Base-by-base conservation (phyloP, 768 basidiomycete genomes). In the Suillus occidentalis region DNA sequence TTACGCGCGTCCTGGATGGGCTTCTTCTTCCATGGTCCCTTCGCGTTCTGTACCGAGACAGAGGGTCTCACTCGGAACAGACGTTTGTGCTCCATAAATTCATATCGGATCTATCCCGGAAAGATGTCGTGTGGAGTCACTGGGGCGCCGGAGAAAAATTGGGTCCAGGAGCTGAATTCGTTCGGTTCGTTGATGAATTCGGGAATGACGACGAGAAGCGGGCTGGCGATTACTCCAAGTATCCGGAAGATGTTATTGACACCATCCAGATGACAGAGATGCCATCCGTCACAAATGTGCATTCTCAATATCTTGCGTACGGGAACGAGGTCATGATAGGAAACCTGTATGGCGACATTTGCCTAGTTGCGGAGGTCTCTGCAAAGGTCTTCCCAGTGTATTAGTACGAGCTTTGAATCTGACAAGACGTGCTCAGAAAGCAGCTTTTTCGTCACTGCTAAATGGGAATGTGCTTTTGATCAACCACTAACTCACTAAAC, bases 1-100 rank as follows among this genome's bases (percentile, higher is more conserved):
- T 77, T 28, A 56, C 63, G 25, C 61, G 67, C 12, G 63, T 68
- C 25, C 72, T 75, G 49, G 39, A 64, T 7, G 39, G 61, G 0
- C 68, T 77, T 2, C 60, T 43, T 3, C 62, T 76, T 12, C 36
- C 70, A 3, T 64, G 66, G 47, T 50, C 66, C 14, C 47, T 78
- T 43, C 68, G 68, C 60, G 69, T 68, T 4, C 36, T 73, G 6
- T 75, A 77, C 56, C 39, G 50, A 12, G 59, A 62, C 31, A 58
- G 25, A 13, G 39, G 39, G 12, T 42, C 39, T 59, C 34, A 20
- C 59, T 31, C 52, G 25, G 43, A 49, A 20, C 47, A 57, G 52
- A 61, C 31, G 4, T 61, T 61, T n/a, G 53, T 53, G 10, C 39
- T 64, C 34, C 63, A 63, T 43, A 28, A 39, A 45, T 20, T 37